Conservation (phyloP, 192 early-diverging fungal genomes). For the Entomortierella beljakovae region DNA sequence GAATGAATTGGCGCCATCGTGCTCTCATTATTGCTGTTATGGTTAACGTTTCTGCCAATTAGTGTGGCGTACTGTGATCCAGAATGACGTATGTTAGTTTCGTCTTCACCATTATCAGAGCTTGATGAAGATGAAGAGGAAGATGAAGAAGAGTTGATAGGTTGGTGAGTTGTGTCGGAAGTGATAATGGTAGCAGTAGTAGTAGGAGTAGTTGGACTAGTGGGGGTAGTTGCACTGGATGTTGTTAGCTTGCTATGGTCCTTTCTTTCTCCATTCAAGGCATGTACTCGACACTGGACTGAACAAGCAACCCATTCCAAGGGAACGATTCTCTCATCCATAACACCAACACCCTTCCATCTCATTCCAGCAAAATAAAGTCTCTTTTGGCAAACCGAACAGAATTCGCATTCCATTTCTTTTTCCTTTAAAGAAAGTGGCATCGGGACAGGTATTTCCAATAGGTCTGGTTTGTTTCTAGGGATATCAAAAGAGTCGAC, state of each 20-base stretch:
- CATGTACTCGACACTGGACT: constrained; percentile 35
- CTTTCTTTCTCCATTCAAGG: constrained; percentile 15
- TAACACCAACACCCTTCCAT: constrained; percentile 52
- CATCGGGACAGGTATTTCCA: constrained; percentile 9
- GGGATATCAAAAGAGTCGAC: not conserved
- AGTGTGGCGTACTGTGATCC: too few relatives aligned
- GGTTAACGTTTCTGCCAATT: constrained; percentile 8
- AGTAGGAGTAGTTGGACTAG: too few relatives aligned
- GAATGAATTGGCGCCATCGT: not conserved
- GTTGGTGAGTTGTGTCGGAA: too few relatives aligned
- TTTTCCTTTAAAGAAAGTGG: constrained; percentile 17
- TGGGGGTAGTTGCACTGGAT: too few relatives aligned
- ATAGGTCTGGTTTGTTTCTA: not conserved
- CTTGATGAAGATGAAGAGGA: not conserved
- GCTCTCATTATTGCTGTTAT: constrained; percentile 3
- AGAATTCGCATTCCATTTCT: constrained; percentile 36
- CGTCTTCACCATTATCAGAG: not conserved
- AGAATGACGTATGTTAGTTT: not conserved
- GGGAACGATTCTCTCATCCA: constrained; percentile 52
- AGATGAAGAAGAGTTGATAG: not conserved
- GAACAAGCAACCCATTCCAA: constrained; percentile 52
- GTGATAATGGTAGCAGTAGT: too few relatives aligned
- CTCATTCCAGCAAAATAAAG: constrained; percentile 43
- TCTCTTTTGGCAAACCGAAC: constrained; percentile 46
- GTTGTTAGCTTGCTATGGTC: not conserved